Base-by-base conservation (phyloP, 352 stramenopile species). In the Phytopythium aichiense region DNA sequence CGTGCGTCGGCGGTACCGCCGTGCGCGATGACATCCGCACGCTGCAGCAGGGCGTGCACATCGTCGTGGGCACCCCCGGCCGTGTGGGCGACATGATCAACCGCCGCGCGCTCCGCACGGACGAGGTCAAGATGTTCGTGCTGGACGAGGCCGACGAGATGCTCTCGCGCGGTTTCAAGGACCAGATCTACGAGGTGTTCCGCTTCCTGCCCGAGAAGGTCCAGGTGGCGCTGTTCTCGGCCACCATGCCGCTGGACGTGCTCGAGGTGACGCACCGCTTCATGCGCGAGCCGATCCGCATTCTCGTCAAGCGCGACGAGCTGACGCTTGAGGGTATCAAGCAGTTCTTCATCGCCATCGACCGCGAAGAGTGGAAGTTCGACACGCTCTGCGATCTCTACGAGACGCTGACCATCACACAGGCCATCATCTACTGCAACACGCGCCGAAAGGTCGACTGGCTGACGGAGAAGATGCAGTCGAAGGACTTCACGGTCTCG, bases 371-470 rank as follows among this genome's bases (percentile, higher is more conserved):
- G 75, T 99, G 97, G 97, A 99, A 99, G 82, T 97, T 99, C 63
- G 97, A 99, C 68, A 99, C 97, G 57, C 87, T 99, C 33, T 99
- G 97, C 79, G 98, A 99, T 91, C 73, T 99, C 63, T 99, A 99
- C 87, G 97, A 99, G 74, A 99, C 97, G 59, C 81, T 99, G 50
- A 99, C 97, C 58, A 99, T 99, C 76, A 99, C 98, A 62, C 97
- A 99, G 76, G 97, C 97, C 57, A 99, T 99, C 73, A 99, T 99
- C 65, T 99, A 99, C 86, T 99, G 97, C 82, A 99, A 99, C 86
- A 99, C 97, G 56, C 80, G 96, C 68, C 90, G 95, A 84, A 99
- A 99, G 87, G 98, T 99, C 38, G 97, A 99, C 84, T 99, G 97
- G 97, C 81, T 99, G 15, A 98, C 97, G 65, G 95, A 99, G 79